Base-by-base conservation (phyloP, 129 eudicot genomes). In the Deinandra increscens region DNA sequence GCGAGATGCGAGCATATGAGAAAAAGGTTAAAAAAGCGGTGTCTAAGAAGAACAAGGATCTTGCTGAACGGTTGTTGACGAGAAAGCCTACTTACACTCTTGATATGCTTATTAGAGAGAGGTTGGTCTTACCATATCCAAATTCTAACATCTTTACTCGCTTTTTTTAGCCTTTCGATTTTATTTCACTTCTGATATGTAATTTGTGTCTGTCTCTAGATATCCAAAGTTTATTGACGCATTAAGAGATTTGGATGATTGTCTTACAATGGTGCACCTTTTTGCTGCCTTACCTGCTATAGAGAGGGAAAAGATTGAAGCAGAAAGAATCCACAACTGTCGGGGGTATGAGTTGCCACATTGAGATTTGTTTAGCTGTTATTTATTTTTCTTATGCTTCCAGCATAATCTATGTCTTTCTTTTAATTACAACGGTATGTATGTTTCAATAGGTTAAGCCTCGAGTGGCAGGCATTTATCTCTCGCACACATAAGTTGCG, bases 151-250 rank as follows among this genome's bases (percentile, higher is more conserved):
- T 49, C 4, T 49, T 49, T 17, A 49, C 23, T n/a, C 10, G 2
- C 10, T n/a, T n/a, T 49, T 15, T 1, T 49, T n/a, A 49, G 12
- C 5, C 12, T 44, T 13, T 44, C 0, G n/a, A n/a, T 44, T 10
- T 11, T 10, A 11, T 11, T 9, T 68, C 39, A 54, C 12, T 20
- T 22, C 31, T 6, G 9, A 39, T 29, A 13, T 43, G 15, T 13
- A 75, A 15, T 19, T 37, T 68, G 68, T 46, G 13, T 7, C 6
- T 37, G n/a, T 2, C 20, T 69, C 68, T 71, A 87, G 96, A 82
- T 91, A 85, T 70, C 97, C 96, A 1, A 88, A 79, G 68, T 88
- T 91, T 38, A 59, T 91, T 76, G 93, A 91, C 77, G 96, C 98
- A 6, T 68, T 91, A 20, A 80, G 97, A 61, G 97, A 91, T 82